A percentile compares a stretch with the other conserved stretches of the same genome.
phyloP scores from a whole-genome alignment of 2,329 filamentous ascomycete genomes.

The Phaeomoniella chlamydospora region DNA sequence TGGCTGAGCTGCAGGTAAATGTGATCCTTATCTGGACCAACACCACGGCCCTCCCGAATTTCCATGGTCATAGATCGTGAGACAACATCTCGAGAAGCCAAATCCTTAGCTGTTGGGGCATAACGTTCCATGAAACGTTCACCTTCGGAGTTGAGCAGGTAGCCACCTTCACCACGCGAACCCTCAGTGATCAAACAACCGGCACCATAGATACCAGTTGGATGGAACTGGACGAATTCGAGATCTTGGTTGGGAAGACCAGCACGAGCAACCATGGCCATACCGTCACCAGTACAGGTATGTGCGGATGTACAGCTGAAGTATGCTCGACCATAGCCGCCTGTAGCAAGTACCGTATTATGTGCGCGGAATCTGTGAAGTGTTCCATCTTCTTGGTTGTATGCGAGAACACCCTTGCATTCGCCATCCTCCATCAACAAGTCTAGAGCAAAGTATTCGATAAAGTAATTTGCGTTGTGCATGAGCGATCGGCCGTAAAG shows the following conservation, averaged over 20 bases:
- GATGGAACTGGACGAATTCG: conserved; percentile 99
- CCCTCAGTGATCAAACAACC: conserved; percentile 97
- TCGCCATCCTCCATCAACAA: conserved; percentile 95
- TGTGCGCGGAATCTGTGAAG: conserved; percentile 93
- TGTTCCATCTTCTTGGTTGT: conserved; percentile 97
- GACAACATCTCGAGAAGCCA: conserved; percentile 90
- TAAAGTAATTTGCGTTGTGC: conserved; percentile 99
- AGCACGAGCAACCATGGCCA: conserved; percentile 97
- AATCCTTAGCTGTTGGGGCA: conserved; percentile 92
- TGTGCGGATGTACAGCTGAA: conserved; percentile 97
- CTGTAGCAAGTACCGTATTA: conserved; percentile 92
- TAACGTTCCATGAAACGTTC: conserved; percentile 99
- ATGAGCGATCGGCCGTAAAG: conserved; percentile 93
- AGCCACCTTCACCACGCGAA: conserved; percentile 94
- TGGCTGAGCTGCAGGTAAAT: conserved; percentile 97
- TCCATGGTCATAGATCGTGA: conserved; percentile 97
- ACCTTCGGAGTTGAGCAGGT: conserved; percentile 92
- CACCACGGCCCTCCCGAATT: conserved; percentile 93
- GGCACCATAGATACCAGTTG: conserved; percentile 96
- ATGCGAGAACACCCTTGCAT: conserved; percentile 91
- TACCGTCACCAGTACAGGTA: conserved; percentile 96
- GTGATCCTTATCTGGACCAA: conserved; percentile 87
- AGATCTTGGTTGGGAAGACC: conserved; percentile 98
- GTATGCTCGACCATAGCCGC: conserved; percentile 95
- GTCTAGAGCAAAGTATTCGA: conserved; percentile 96